Percentiles rank a stretch among this genome's conserved stretches.
Evolutionary conservation across 805 yeast species (phyloP).

Genomic region (Yamadazyma philogaea): DNA sequence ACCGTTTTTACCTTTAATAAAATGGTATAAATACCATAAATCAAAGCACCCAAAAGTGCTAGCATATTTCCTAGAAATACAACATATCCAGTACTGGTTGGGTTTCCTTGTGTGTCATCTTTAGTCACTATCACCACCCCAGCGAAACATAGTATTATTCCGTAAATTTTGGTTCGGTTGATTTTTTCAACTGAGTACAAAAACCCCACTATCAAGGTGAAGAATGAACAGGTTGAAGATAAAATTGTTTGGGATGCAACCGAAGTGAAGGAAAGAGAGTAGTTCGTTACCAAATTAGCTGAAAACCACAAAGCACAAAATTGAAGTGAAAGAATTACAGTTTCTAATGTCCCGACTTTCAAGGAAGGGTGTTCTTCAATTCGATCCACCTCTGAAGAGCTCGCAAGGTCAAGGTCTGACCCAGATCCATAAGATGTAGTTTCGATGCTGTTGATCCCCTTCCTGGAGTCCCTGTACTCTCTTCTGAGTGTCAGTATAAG

Average conservation of each 20-base stretch:
- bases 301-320: slow-evolving; percentile 87
- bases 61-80: slow-evolving; percentile 67
- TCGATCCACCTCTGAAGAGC: neutral
- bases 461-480: slow-evolving; percentile 15
- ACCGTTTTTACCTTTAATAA: slow-evolving; percentile 66
- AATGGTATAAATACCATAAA: slow-evolving; percentile 90
- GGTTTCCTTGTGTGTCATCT: slow-evolving; percentile 50
- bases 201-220: slow-evolving; percentile 82
- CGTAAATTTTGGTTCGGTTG: slow-evolving; percentile 60
- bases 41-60: slow-evolving; percentile 81
- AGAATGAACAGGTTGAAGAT: slow-evolving; percentile 89
- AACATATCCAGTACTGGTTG: slow-evolving; percentile 18
- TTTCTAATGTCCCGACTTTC: slow-evolving; percentile 51
- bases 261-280: slow-evolving; percentile 81
- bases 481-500: slow-evolving; percentile 22
- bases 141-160: slow-evolving; percentile 64
- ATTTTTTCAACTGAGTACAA: slow-evolving; percentile 68
- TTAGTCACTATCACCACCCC: slow-evolving; percentile 84
- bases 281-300: slow-evolving; percentile 86
- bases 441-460: slow-evolving; percentile 6
- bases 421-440: slow-evolving; percentile 10
- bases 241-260: slow-evolving; percentile 94
- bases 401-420: slow-evolving; percentile 2
- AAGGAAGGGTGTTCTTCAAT: slow-evolving; percentile 4
- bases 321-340: slow-evolving; percentile 70